Evolutionary conservation across 768 basidiomycete species (phyloP).

Genomic region (Coprinopsis sp.): DNA sequence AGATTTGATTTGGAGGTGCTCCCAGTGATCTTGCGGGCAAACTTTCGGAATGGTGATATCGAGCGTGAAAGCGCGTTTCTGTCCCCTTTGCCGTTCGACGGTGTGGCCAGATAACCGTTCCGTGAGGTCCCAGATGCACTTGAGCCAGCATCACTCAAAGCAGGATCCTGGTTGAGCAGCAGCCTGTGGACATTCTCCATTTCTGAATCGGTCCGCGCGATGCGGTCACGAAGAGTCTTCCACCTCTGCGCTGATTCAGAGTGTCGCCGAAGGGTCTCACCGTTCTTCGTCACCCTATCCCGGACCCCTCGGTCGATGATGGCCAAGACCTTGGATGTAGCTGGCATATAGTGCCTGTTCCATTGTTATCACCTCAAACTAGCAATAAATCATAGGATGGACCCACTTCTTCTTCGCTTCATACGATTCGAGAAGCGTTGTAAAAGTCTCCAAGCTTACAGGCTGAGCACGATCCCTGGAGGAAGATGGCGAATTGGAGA

Average conservation of each 20-base stretch:
- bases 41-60: conserved; percentile 75
- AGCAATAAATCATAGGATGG: conserved; percentile 12
- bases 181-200: conserved; percentile 70
- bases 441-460: conserved; percentile 59
- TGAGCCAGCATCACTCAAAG: conserved; percentile 68
- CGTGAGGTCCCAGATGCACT: conserved; percentile 47
- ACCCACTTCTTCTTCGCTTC: conserved; percentile 84
- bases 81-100: conserved; percentile 47
- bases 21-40: conserved; percentile 68
- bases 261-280: conserved; percentile 86
- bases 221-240: conserved; percentile 75
- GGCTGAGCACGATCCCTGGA: conserved; percentile 35
- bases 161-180: conserved; percentile 44
- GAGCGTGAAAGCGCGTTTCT: conserved; percentile 61
- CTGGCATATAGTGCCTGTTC: conserved; percentile 87
- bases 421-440: conserved; percentile 65
- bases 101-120: conserved; percentile 57
- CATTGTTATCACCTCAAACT: background rate
- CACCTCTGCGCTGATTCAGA: conserved; percentile 87
- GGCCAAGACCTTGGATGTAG: conserved; percentile 84
- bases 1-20: conserved; percentile 27
- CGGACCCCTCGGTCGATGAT: conserved; percentile 93
- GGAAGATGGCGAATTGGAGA: conserved; percentile 36
- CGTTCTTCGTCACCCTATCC: conserved; percentile 94
- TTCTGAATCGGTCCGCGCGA: conserved; percentile 73